A percentile compares a stretch with the other conserved stretches of the same genome.
These are phyloP conservation scores for Corchorus olitorius DNA, from an alignment of 345 rosid species.

Conservation along the genomic window DNA sequence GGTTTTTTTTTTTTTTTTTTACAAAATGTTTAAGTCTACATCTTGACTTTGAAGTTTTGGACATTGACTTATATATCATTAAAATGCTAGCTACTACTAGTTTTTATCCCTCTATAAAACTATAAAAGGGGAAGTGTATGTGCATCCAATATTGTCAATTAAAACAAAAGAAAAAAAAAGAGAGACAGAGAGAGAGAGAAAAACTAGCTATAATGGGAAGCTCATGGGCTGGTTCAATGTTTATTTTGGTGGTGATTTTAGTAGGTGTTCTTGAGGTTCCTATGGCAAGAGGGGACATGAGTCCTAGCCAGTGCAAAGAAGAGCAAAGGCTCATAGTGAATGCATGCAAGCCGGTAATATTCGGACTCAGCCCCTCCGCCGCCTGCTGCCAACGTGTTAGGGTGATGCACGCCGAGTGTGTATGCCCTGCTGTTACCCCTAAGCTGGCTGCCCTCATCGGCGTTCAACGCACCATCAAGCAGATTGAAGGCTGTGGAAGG, in stretches of 20 bases:
- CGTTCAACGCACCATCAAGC: slow-evolving; percentile 22
- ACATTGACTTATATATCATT: not conserved
- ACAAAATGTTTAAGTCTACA: too few species aligned
- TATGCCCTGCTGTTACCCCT: slow-evolving; percentile 28
- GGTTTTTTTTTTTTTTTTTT: too few species aligned
- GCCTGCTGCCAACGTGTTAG: slow-evolving; percentile 26
- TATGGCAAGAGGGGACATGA: slow-evolving; percentile 9
- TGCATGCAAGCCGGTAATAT: slow-evolving; percentile 14
- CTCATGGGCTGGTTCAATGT: too few species aligned
- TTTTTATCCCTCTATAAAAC: too few species aligned
- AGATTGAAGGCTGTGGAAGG: slow-evolving; percentile 27
- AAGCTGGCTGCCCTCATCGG: slow-evolving; percentile 22
- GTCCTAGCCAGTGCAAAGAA: slow-evolving; percentile 26
- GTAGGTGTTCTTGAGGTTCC: not conserved
- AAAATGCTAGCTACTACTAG: too few species aligned
- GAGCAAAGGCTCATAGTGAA: slow-evolving; percentile 27
- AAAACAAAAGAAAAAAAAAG: too few species aligned
- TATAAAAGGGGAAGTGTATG: too few species aligned
- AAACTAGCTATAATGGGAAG: too few species aligned
- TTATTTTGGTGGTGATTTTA: not conserved
- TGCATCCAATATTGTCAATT: too few species aligned
- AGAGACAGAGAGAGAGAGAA: too few species aligned
- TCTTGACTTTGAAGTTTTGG: too few species aligned
- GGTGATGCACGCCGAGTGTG: slow-evolving; percentile 25
- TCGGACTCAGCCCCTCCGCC: slow-evolving; percentile 18